Base-by-base conservation (phyloP, 257 asterid genomes). In the Misopates orontium region DNA sequence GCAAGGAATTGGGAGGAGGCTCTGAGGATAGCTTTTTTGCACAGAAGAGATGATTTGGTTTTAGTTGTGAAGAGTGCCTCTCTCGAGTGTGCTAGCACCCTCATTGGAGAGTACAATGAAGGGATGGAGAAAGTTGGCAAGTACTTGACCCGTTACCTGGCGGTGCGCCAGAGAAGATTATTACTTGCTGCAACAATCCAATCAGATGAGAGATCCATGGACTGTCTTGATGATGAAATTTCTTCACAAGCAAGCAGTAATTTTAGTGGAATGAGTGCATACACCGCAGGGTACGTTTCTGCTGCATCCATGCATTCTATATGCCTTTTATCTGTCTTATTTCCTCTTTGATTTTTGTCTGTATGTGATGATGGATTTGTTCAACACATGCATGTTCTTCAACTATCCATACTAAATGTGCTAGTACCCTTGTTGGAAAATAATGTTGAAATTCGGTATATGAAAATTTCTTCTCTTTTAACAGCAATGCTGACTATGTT, bases 1-100 rank as follows among this genome's bases (percentile, higher is more conserved):
- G 97, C 99, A 61, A 81, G 99, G 86, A 91, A 81, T 62, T 94
- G 96, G 97, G 96, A 87, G 70, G 99, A 94, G 79, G 95, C 99
- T 70, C 68, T 90, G 77, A 81, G 99, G 84, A 71, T 84, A 70
- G 85, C 89, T 58, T 82, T 86, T 79, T 73, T 84, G 84, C 86
- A 85, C 72, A 77, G 78, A 71, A 75, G 95, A 73, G 90, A 88
- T 40, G 96, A 88, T 73, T 74, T 88, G 64, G 64, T 90, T 77
- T 64, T 68, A 66, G 79, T 75, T 69, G 96, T 94, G 73, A 82
- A 78, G 72, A 81, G 60, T 75, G 88, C 97, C 58, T 86, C 96
- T 68, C 74, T 88, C 20, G 99, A 94, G 74, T 90, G 97, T 79
- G 91, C 89, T 42, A 82, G 75, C 71, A 16, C 59, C 58, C 84